Evolutionary conservation across 371 early-diverging fungal species (phyloP), one percentile per base, ranked within the genome.

Genomic region (Umbelopsis sp.): DNA sequence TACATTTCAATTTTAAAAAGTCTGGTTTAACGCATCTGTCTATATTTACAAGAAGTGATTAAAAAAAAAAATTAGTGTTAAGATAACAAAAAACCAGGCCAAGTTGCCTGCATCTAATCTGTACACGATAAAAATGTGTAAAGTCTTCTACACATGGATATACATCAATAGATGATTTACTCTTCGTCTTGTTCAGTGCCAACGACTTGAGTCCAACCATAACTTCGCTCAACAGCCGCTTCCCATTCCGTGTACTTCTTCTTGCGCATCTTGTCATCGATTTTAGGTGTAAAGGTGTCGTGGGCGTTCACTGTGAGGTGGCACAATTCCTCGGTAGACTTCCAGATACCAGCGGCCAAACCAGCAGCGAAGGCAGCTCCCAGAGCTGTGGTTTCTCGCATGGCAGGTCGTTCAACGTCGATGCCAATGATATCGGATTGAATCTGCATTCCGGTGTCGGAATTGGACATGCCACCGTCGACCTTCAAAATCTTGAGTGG

Each of bases 321-420:
- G 10, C 67, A 67, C 52, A 81, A 67, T 16, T 74, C 70, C 20
- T 70, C 70, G 20, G 64, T 29, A 4, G 63, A 50, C 53, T 84
- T 68, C 91, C 92, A 93, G 22, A 92, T 77, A 22, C 92, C 93
- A 24, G 90, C 86, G 18, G 86, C 93, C 14, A 93, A 76, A 3
- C 92, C 96, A 35, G 97, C 96, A 11, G 95, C 97, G 32, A 95
- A 83, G 0, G 97, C 97, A 16, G 95, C 96, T 48, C 97, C 97
- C 32, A 96, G 78, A 0, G 96, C 96, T 4, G 97, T 95, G 14
- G 92, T 92, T 76, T 96, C 97, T 51, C 87, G 85, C 94, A 95
- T 95, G 48, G 78, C 78, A 0, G 97, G 97, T 22, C 97, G 86
- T 4, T 80, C 80, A 32, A 96, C 95, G 44, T 84, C 80, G 63